phyloP scores from a whole-genome alignment of 1,284 basidiomycete species.

The Mycocalia duriaeana region DNA sequence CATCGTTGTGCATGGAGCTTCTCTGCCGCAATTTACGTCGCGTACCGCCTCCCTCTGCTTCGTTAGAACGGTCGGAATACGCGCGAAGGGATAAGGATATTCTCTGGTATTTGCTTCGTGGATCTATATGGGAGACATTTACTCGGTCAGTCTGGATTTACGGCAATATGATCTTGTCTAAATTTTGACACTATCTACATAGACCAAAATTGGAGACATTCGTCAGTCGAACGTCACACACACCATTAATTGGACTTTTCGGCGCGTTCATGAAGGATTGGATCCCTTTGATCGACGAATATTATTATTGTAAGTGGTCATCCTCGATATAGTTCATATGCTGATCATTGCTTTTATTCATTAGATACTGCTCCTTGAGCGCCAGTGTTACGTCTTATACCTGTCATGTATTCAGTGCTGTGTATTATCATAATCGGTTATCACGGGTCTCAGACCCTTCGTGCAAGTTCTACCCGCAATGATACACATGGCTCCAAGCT shows the following conservation, averaged over 20 bases:
- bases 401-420: conserved; percentile 8
- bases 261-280: conserved; percentile 82
- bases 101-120: conserved; percentile 83
- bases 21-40: conserved; percentile 65
- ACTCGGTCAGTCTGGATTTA: conserved; percentile 65
- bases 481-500: too few relatives aligned
- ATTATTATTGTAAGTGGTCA: conserved; percentile 88
- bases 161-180: neutral
- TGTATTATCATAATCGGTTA: too few relatives aligned
- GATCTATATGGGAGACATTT: conserved; percentile 84
- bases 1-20: conserved; percentile 59
- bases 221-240: conserved; percentile 51
- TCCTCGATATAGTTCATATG: too few relatives aligned
- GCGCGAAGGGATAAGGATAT: conserved; percentile 77
- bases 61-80: conserved; percentile 76
- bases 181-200: conserved; percentile 8
- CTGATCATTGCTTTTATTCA: conserved; percentile 8
- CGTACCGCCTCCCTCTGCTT: conserved; percentile 51
- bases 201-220: conserved; percentile 76
- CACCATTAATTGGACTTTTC: conserved; percentile 73
- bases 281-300: conserved; percentile 91
- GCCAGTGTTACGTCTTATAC: too few relatives aligned
- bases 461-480: too few relatives aligned
- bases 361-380: conserved; percentile 50
- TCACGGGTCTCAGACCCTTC: too few relatives aligned